These are phyloP conservation scores for Amaranthus tricolor DNA, from an alignment of 179 eudicot genomes.

Conservation along the genomic window DNA sequence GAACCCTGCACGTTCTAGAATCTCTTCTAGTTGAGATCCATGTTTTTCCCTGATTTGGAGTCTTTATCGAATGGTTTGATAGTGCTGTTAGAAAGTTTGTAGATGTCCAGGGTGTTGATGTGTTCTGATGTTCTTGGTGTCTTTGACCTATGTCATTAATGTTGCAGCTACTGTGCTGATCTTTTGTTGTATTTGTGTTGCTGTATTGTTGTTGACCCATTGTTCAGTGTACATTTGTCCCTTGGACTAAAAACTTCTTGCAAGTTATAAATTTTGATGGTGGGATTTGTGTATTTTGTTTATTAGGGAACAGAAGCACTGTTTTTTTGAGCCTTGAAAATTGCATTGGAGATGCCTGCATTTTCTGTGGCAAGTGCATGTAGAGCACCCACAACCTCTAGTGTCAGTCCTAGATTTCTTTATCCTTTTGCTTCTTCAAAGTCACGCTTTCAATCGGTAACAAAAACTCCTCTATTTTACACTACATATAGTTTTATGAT, in stretches of 20 bases:
- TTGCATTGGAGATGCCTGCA: constrained; percentile 33
- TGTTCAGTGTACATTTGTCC: too few species aligned
- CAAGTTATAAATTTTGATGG: background rate
- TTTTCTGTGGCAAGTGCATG: constrained; percentile 31
- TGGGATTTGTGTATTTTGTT: background rate
- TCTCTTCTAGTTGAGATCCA: too few species aligned
- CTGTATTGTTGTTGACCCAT: too few species aligned
- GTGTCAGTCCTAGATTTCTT: constrained; percentile 6
- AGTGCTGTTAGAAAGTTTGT: too few species aligned
- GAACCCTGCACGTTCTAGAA: too few species aligned
- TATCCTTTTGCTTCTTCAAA: constrained; percentile 16
- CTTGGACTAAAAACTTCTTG: background rate
- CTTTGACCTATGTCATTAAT: too few species aligned
- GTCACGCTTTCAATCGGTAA: constrained; percentile 18
- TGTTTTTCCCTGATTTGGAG: too few species aligned
- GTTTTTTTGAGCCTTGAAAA: background rate
- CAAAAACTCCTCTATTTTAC: background rate
- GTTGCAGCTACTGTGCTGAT: too few species aligned
- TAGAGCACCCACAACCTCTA: constrained; percentile 24
- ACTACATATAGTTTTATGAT: background rate
- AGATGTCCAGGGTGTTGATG: too few species aligned
- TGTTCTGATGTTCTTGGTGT: too few species aligned
- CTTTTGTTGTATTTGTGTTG: too few species aligned
- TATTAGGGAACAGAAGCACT: background rate
- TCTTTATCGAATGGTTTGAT: too few species aligned